Base-by-base conservation (phyloP, 2,329 filamentous ascomycete genomes). In the Pseudogymnoascus sp. region DNA sequence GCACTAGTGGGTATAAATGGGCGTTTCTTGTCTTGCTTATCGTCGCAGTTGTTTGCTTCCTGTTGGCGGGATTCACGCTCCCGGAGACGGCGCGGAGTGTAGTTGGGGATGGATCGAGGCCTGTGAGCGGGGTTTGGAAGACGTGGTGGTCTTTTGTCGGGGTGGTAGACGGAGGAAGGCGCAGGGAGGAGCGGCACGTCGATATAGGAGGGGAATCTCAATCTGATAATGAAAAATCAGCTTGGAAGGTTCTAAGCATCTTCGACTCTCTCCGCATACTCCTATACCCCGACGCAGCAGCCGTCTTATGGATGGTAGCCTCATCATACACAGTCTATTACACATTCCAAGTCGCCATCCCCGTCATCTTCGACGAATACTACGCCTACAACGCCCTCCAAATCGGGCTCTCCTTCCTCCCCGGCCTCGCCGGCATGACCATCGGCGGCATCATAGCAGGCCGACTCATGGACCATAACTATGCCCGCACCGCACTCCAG, bases 391-490 rank as follows among this genome's bases (percentile, higher is more conserved):
- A 75, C 66, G 74, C 79, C 60, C 73, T 82, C 9, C 73, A 82
- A 64, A 75, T 81, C 41, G 75, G 75, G 2, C 68, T 77, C 5
- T 70, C 64, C 7, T 80, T 74, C 64, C 69, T 73, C 15, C 72
- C 77, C 0, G 73, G 77, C 39, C 76, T 75, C 10, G 61, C 71
- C 5, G 77, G 77, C 4, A 70, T 71, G 41, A 66, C 76, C 35
- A 58, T 72, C 17, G 63, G 66, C 17, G 63, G 64, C 6, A 58
- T 76, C 27, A 70, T 76, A 12, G 74, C 71, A 31, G 79, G 82
- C 6, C 73, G 73, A 9, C 61, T 84, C 1, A 74, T 85, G 10
- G 83, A 86, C 68, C 78, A 76, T 71, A 84, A 82, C 66, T 86
- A 81, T 67, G 73, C 76, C 1, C 75, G 79, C 8, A 74, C 78